These are phyloP conservation scores for Musa itinerans DNA, from an alignment of 176 grass and related monocot genomes.

Conservation along the genomic window DNA sequence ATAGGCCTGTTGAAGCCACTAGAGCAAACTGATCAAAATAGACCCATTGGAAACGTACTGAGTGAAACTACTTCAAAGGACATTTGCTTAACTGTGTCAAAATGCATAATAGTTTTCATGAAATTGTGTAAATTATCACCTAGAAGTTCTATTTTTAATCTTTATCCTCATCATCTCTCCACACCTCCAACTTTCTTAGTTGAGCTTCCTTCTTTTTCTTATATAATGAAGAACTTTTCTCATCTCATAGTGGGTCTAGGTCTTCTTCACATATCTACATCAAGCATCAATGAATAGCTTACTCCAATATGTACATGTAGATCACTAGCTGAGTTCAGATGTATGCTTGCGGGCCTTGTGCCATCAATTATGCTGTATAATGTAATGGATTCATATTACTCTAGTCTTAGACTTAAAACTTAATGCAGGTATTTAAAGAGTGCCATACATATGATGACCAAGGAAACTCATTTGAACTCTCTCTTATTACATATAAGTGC, in stretches of 20 bases:
- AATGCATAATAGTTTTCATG: neutral
- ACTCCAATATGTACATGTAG: neutral
- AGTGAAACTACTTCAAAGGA: neutral
- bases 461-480: conserved; percentile 65
- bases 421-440: conserved; percentile 74
- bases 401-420: neutral
- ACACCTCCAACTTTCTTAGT: no score
- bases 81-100: neutral
- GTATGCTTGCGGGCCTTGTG: neutral
- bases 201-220: no score
- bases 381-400: neutral
- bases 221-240: no score
- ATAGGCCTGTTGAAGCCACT: neutral
- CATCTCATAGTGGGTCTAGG: no score
- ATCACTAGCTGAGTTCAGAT: neutral
- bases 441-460: conserved; percentile 52
- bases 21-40: neutral
- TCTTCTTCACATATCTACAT: no score
- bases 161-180: no score
- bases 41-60: neutral
- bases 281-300: no score
- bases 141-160: no score
- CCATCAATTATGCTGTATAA: neutral
- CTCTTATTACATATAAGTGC: conserved; percentile 75
- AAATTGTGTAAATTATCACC: neutral